A percentile compares a stretch with the other conserved stretches of the same genome.
phyloP scores from a whole-genome alignment of 1,284 basidiomycete genomes.

The Cryptococcus jaspeensis region DNA sequence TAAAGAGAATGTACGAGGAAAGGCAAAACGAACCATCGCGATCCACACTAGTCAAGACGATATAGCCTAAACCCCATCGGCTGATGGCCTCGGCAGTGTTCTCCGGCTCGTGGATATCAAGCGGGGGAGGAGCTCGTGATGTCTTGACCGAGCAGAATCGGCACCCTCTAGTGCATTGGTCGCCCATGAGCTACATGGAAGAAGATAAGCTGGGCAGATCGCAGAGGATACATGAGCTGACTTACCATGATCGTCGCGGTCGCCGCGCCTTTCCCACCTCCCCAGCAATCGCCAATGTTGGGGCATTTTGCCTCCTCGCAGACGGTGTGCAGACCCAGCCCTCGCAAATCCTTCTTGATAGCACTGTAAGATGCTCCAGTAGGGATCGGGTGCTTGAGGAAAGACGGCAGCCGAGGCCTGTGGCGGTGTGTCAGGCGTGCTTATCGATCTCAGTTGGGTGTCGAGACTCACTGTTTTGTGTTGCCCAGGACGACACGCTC shows the following conservation, averaged over 20 bases:
- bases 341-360: constrained; percentile 94
- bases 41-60: constrained; percentile 95
- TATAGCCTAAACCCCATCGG: constrained; percentile 97
- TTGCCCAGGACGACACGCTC: constrained; percentile 77
- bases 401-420: constrained; percentile 84
- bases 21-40: constrained; percentile 70
- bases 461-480: constrained; percentile 62
- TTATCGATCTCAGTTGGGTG: constrained; percentile 1
- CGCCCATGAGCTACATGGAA: constrained; percentile 84
- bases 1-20: neutral
- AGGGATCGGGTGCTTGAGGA: constrained; percentile 91
- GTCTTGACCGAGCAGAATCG: constrained; percentile 98
- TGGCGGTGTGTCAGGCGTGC: constrained; percentile 1
- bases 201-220: neutral
- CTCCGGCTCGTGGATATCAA: constrained; percentile 96
- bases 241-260: constrained; percentile 99
- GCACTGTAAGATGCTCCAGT: constrained; percentile 83
- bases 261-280: constrained; percentile 80
- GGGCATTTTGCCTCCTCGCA: constrained; percentile 99
- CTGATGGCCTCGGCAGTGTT: constrained; percentile 98
- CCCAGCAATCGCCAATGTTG: constrained; percentile 99
- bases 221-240: neutral
- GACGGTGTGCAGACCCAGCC: constrained; percentile 88
- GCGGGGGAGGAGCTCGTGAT: constrained; percentile 76
- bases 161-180: constrained; percentile 97